A percentile compares a stretch with the other conserved stretches of the same genome.
Conservation (phyloP, 331 rosid genomes). For the Cucumis variabilis region DNA sequence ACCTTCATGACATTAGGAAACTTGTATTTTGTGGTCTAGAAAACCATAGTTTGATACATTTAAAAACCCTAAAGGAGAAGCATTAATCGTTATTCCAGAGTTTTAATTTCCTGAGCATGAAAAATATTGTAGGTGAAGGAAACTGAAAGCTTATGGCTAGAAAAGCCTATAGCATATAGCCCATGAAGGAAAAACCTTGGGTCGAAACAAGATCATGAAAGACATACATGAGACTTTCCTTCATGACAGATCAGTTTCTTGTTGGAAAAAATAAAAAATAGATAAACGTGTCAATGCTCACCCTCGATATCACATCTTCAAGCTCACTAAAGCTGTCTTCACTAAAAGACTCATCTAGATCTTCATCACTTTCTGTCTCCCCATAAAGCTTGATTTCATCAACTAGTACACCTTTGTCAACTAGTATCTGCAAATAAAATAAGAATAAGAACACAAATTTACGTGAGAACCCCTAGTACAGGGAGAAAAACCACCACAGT, state of each 20-base stretch:
- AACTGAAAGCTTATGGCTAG: constrained; percentile 21
- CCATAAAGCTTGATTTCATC: constrained; percentile 91
- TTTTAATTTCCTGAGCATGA: neutral
- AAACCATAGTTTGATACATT: neutral
- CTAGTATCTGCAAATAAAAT: constrained; percentile 63
- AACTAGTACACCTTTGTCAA: constrained; percentile 70
- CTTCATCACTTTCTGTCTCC: constrained; percentile 67
- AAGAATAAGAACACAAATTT: constrained; percentile 13
- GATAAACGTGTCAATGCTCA: constrained; percentile 33
- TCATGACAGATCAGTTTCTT: neutral
- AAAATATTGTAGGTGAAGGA: neutral
- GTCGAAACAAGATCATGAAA: neutral
- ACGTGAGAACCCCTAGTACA: too few species aligned
- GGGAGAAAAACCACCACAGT: too few species aligned
- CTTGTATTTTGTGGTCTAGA: neutral
- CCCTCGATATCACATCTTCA: constrained; percentile 84
- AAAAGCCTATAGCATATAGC: neutral
- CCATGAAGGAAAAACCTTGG: neutral
- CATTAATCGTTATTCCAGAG: neutral
- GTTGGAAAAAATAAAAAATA: neutral
- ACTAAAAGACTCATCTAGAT: constrained; percentile 65
- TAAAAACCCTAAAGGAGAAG: neutral
- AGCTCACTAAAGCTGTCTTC: constrained; percentile 78
- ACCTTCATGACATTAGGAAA: neutral
- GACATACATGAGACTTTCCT: neutral